Base-by-base conservation (phyloP, 345 rosid genomes). In the Hypericum androsaemum region DNA sequence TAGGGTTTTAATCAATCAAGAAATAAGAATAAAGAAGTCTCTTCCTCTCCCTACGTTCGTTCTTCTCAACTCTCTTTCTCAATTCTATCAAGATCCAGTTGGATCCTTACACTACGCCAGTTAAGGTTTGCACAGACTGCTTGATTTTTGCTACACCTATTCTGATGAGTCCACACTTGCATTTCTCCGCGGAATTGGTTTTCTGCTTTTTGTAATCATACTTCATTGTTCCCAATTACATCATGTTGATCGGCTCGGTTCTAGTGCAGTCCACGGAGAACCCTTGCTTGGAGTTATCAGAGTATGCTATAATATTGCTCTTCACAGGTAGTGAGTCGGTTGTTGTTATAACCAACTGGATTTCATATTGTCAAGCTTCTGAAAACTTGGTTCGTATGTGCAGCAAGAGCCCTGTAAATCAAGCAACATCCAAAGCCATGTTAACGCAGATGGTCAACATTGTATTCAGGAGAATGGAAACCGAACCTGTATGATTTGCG, bases 351-450 rank as follows among this genome's bases (percentile, higher is more conserved):
- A 22, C 32, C 32, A 22, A 22, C 2, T 1, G 32, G 32, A 22
- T 22, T 22, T 3, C 6, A 10, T 57, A 48, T 39, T 48, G 52
- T 50, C 41, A 54, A 37, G 39, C 50, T 64, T 71, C 41, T 61
- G 64, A 58, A 50, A 64, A 47, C 62, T 47, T 65, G 41, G 43
- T 72, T 66, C 77, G 66, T 58, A 52, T 71, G 56, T 78, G 76
- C 65, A 92, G 97, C 86, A 92, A 92, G 86, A 92, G 96, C 74
- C 95, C 90, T 35, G 72, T 92, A 68, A 88, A 92, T 68, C 98
- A 92, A 77, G 94, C 94, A 40, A 92, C 98, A 12, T 88, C 98
- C 39, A 92, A 88, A 76, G 98, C 98, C 60, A 92, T 92, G 98
- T 64, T 92, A 79, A 88, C 98, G 37, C 98, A 92, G 77, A 92